Evolutionary conservation across 495 filamentous ascomycete genomes (phyloP), one percentile per base, ranked within the genome.

Genomic region (Baudoinia panamericana): DNA sequence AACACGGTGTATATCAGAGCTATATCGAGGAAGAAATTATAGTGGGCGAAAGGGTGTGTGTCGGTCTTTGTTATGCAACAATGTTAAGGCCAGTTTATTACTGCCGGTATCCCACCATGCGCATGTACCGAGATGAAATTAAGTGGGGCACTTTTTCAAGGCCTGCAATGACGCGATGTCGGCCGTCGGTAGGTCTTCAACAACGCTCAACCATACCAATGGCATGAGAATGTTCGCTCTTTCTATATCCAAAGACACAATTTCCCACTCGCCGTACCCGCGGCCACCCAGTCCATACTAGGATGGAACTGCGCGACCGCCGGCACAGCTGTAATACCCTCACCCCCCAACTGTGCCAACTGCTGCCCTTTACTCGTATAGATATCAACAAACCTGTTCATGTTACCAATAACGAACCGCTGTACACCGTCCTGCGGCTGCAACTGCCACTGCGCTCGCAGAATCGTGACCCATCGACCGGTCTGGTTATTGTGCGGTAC

Each of bases 321-420:
- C 15, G 90, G 90, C 7, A 97, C 92, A 16, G 90, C 88, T 10
- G 82, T 93, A 45, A 96, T 92, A 2, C 82, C 82, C 3, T 87
- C 80, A 5, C 84, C 82, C 2, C 77, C 82, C 5, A 97, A 66
- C 63, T 96, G 88, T 3, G 84, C 92, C 24, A 97, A 65, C 59
- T 95, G 87, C 53, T 90, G 77, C 2, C 90, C 90, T 23, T 73
- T 65, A 8, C 69, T 63, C 10, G 76, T 78, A 58, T 79, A 96
- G 5, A 97, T 72, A 56, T 97, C 90, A 2, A 96, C 82, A 48
- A 94, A 95, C 15, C 90, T 76, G 56, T 94, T 94, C 90, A 96
- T 96, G 55, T 94, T 96, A 0, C 83, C 92, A 43, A 97, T 88
- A 30, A 76, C 85, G 59, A 96, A 84, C 33, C 83, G 80, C 39